Base-by-base conservation (phyloP, 2,329 filamentous ascomycete genomes). In the Fusarium sterilihyphosum region DNA sequence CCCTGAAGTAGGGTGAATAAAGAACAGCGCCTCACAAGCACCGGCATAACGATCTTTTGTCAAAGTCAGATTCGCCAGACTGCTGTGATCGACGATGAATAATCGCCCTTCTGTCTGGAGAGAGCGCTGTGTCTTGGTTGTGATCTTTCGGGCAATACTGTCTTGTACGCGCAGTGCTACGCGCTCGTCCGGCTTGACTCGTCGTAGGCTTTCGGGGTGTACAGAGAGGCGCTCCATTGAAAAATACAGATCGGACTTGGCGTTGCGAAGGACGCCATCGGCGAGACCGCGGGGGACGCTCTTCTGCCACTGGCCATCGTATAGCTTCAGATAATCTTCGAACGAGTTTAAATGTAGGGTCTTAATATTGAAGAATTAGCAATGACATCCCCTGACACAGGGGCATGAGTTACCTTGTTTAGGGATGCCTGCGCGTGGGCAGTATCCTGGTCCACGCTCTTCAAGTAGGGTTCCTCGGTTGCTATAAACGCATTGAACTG, bases 341-440 rank as follows among this genome's bases (percentile, higher is more conserved):
- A 54, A 13, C 2, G 52, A 54, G 7, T 54, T 24, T 17, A 54
- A 29, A 0, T 13, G 18, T 2, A 54, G 52, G 8, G 35, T 54
- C 52, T 54, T 38, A 10, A 12, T 3, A 12, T 24, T 3, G 13
- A 9, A 16, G 4, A 12, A 38, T 54, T 29, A 54, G 33, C 24
- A 29, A 12, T 9, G 5, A 16, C 4, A 17, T 22, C 5, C 3
- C 0, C 6, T 0, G 50, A 9, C n/a, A 0, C 1, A 2, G 20
- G 2, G 1, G 1, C 8, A 4, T 26, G 6, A 8, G 12, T 22
- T 12, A 38, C 52, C 3, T 7, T 14, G 4, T 54, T 54, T 0
- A 54, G 13, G 35, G 52, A 54, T 3, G 2, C 8, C 1, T 54
- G 13, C 5, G 52, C 52, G 1, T 18, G 7, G 8, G 20, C 24